These are phyloP conservation scores for Magnusiomyces tetraspermus DNA, from an alignment of 1,139 yeast genomes.

Conservation along the genomic window DNA sequence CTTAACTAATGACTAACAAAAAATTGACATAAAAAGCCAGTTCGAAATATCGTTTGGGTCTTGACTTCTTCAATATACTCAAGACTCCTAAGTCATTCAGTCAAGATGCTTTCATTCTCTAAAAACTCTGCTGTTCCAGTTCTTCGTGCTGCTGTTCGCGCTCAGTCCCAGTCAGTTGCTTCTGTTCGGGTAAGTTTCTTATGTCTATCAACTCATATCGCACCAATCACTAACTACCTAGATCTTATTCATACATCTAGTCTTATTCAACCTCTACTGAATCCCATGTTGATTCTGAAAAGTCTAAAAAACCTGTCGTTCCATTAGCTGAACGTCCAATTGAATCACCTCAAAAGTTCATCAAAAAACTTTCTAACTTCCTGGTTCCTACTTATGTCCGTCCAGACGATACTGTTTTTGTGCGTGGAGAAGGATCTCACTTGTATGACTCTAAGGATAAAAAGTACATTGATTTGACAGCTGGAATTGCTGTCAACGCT, in stretches of 20 bases:
- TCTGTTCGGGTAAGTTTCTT: conserved; percentile 8
- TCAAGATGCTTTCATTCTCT: not conserved
- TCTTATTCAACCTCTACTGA: not conserved
- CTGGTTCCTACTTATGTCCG: conserved; percentile 77
- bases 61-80: too few relatives aligned
- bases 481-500: conserved; percentile 96
- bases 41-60: too few relatives aligned
- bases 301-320: not conserved
- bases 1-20: not conserved
- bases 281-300: not conserved
- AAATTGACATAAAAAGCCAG: too few relatives aligned
- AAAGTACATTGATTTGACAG: conserved; percentile 78
- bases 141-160: conserved; percentile 8
- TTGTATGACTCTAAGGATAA: conserved; percentile 71
- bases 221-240: not conserved
- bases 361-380: conserved; percentile 41
- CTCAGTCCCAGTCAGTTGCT: conserved; percentile 2
- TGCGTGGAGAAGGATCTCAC: conserved; percentile 64
- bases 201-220: too few relatives aligned
- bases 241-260: not conserved
- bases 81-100: too few relatives aligned
- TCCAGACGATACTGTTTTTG: conserved; percentile 46
- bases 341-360: conserved; percentile 21
- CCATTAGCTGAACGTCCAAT: not conserved
- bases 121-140: not conserved